Percentiles rank a stretch among this genome's conserved stretches.
Evolutionary conservation across 2,329 filamentous ascomycete species (phyloP).

Genomic region (Diaporthe amygdali): DNA sequence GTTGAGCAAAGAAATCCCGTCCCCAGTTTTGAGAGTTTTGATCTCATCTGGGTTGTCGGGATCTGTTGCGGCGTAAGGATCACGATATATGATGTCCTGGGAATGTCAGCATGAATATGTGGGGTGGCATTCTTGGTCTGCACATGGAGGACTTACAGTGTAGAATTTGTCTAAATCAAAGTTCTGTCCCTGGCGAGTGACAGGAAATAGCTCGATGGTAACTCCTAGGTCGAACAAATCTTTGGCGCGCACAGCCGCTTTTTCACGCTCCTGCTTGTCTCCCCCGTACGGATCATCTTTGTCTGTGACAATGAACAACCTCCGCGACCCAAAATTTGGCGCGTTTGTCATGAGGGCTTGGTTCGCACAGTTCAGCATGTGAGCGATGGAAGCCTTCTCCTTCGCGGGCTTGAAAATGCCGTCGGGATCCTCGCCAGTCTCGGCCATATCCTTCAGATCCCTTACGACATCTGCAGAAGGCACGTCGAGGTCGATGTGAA

Average conservation of each 20-base stretch:
- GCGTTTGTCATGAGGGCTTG: constrained; percentile 96
- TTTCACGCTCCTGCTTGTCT: constrained; percentile 74
- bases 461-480: constrained; percentile 89
- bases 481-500: constrained; percentile 86
- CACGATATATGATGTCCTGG: constrained; percentile 89
- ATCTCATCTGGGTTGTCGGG: constrained; percentile 64
- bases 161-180: constrained; percentile 92
- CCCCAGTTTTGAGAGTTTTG: constrained; percentile 69
- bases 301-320: constrained; percentile 95
- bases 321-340: constrained; percentile 88
- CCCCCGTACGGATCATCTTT: constrained; percentile 83
- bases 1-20: constrained; percentile 79
- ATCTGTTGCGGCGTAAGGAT: constrained; percentile 65
- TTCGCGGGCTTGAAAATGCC: constrained; percentile 73
- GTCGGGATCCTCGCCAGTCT: constrained; percentile 75
- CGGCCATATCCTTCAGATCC: constrained; percentile 73
- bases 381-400: constrained; percentile 80
- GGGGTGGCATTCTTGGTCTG: too few species aligned
- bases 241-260: constrained; percentile 86
- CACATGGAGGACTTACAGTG: constrained; percentile 66
- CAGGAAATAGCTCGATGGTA: constrained; percentile 90
- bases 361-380: constrained; percentile 92
- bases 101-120: not conserved
- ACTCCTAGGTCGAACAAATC: constrained; percentile 95
- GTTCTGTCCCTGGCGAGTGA: constrained; percentile 70